Percentiles rank a stretch among this genome's conserved stretches.
These are phyloP conservation scores for Epithemia pelagica DNA, from an alignment of 108 stramenopile genomes.

Conservation along the genomic window DNA sequence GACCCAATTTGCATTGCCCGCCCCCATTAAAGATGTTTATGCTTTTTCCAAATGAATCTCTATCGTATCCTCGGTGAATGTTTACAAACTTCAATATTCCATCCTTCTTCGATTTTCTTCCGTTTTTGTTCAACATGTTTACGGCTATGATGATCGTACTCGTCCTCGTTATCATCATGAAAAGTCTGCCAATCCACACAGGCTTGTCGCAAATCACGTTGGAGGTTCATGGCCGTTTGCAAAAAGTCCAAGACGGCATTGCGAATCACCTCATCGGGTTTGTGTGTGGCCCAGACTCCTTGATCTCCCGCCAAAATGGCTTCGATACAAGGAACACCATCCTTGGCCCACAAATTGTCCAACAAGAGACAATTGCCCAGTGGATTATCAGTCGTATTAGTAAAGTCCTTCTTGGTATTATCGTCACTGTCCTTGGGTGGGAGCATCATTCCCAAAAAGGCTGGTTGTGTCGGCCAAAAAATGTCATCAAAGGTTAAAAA, in stretches of 20 bases:
- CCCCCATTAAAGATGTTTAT: too few species aligned
- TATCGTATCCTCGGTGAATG: too few species aligned
- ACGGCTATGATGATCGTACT: too few species aligned
- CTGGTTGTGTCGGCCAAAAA: conserved; percentile 42
- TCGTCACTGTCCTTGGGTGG: background rate
- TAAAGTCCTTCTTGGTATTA: too few species aligned
- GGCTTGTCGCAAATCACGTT: too few species aligned
- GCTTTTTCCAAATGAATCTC: too few species aligned
- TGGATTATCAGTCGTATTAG: background rate
- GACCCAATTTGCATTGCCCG: too few species aligned
- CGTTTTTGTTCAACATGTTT: too few species aligned
- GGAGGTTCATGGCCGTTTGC: conserved; percentile 29
- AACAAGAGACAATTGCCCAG: conserved; percentile 31
- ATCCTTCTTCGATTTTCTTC: too few species aligned
- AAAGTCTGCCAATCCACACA: too few species aligned
- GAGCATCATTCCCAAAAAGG: conserved; percentile 40
- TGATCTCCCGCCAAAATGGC: conserved; percentile 30
- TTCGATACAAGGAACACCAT: conserved; percentile 46
- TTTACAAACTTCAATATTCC: too few species aligned
- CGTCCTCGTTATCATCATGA: too few species aligned
- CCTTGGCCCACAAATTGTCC: conserved; percentile 42
- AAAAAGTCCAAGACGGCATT: conserved; percentile 39
- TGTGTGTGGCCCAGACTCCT: conserved; percentile 35
- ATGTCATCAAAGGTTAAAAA: conserved; percentile 48
- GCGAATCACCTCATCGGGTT: conserved; percentile 29